These are phyloP conservation scores for Fusarium lyarnte DNA, from an alignment of 2,329 filamentous ascomycete species.

Conservation along the genomic window DNA sequence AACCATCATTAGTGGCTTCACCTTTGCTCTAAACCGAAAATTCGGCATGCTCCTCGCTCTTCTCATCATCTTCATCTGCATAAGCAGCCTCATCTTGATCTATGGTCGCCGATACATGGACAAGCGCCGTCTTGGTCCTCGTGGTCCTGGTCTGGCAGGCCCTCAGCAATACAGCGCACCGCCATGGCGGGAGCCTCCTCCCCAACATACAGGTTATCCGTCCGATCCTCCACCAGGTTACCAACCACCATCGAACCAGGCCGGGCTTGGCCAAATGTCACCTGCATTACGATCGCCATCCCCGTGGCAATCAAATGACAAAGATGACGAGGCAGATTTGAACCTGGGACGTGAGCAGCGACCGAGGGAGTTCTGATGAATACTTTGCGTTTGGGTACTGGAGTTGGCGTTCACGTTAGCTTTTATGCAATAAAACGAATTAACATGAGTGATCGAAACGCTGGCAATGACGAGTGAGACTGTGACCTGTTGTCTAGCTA, in stretches of 20 bases:
- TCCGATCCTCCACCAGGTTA: conserved; percentile 48
- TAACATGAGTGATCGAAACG: neutral
- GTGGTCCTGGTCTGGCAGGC: conserved; percentile 22
- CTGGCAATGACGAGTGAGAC: neutral
- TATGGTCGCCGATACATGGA: conserved; percentile 44
- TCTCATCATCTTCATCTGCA: conserved; percentile 55
- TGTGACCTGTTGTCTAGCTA: too few relatives aligned
- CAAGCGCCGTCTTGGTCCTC: conserved; percentile 34
- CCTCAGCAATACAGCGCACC: conserved; percentile 43
- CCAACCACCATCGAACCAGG: conserved; percentile 46
- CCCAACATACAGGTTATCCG: conserved; percentile 35
- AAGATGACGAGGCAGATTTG: conserved; percentile 46
- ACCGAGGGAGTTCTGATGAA: conserved; percentile 48
- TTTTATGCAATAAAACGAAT: neutral
- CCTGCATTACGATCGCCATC: conserved; percentile 41
- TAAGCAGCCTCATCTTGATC: conserved; percentile 53
- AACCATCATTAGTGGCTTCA: conserved; percentile 59
- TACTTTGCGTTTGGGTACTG: neutral
- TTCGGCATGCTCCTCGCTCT: conserved; percentile 60
- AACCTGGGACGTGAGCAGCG: conserved; percentile 45
- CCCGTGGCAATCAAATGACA: conserved; percentile 41
- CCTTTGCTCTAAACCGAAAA: conserved; percentile 61
- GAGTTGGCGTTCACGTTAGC: conserved; percentile 34
- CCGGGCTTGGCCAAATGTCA: conserved; percentile 43
- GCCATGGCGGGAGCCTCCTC: conserved; percentile 44